phyloP scores from a whole-genome alignment of 202 grass and related monocot genomes.

The Zoysia matrella region DNA sequence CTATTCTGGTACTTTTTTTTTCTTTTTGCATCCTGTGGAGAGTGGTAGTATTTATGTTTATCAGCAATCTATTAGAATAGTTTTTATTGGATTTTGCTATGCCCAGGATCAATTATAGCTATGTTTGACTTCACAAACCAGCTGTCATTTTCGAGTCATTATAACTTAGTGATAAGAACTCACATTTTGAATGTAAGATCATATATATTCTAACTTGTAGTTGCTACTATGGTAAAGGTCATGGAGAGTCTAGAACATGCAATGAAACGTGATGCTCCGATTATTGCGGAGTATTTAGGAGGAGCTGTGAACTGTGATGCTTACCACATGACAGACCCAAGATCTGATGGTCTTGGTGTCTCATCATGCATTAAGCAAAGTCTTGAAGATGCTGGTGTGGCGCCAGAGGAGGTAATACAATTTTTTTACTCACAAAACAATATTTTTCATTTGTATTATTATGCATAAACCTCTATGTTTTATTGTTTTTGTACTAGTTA shows the following conservation, averaged over 20 bases:
- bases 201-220: slow-evolving; percentile 4
- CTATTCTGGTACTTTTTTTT: slow-evolving; percentile 2
- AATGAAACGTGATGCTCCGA: slow-evolving; percentile 69
- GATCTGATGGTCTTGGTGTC: slow-evolving; percentile 82
- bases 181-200: neutral
- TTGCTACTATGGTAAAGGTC: slow-evolving; percentile 55
- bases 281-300: slow-evolving; percentile 79
- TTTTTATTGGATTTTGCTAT: neutral
- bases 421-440: too few species aligned
- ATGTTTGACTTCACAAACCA: neutral
- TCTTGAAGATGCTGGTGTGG: slow-evolving; percentile 84
- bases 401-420: slow-evolving; percentile 77
- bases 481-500: slow-evolving; percentile 15
- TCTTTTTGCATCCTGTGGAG: neutral
- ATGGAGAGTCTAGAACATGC: slow-evolving; percentile 86
- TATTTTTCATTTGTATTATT: too few species aligned
- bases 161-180: neutral
- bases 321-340: slow-evolving; percentile 95
- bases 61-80: neutral
- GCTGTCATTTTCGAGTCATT: neutral
- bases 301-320: slow-evolving; percentile 85
- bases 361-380: slow-evolving; percentile 84
- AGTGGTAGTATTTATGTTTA: slow-evolving; percentile 2
- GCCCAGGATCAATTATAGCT: neutral
- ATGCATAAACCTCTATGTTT: neutral